phyloP scores from a whole-genome alignment of 371 early-diverging fungal genomes.

The Choanephora cucurbitarum region DNA sequence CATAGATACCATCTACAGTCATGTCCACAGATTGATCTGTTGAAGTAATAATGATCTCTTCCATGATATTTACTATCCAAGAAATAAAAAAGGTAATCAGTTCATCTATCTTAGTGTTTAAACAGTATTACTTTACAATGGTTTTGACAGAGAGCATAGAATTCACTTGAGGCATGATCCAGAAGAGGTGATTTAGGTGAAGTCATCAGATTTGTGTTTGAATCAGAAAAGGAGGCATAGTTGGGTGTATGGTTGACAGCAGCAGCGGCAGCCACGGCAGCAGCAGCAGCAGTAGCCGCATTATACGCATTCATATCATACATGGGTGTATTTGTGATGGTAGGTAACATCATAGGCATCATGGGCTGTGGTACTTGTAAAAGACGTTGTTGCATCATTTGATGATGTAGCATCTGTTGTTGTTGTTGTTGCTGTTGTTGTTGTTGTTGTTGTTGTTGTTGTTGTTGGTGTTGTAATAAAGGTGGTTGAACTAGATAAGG shows the following conservation, averaged over 20 bases:
- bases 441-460: slow-evolving; percentile 10
- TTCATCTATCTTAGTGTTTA: no score
- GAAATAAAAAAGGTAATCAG: neutral
- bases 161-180: slow-evolving; percentile 16
- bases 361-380: neutral
- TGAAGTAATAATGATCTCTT: slow-evolving; percentile 12
- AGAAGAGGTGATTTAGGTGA: slow-evolving; percentile 4
- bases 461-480: slow-evolving; percentile 7
- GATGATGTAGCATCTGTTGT: slow-evolving; percentile 8
- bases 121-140: no score
- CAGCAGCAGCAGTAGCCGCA: slow-evolving; percentile 1
- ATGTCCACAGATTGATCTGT: slow-evolving; percentile 13
- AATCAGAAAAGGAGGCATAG: neutral
- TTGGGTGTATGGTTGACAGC: neutral
- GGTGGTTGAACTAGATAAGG: slow-evolving; percentile 1
- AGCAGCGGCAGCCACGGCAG: slow-evolving; percentile 3
- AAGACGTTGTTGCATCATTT: neutral
- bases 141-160: slow-evolving; percentile 16
- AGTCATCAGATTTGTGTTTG: neutral
- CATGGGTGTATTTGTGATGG: neutral
- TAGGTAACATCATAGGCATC: neutral
- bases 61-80: slow-evolving; percentile 11
- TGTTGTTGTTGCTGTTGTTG: slow-evolving; percentile 15
- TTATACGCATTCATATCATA: neutral
- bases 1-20: slow-evolving; percentile 28